phyloP scores from a whole-genome alignment of 805 yeast genomes.

The Wickerhamiella dianesei region DNA sequence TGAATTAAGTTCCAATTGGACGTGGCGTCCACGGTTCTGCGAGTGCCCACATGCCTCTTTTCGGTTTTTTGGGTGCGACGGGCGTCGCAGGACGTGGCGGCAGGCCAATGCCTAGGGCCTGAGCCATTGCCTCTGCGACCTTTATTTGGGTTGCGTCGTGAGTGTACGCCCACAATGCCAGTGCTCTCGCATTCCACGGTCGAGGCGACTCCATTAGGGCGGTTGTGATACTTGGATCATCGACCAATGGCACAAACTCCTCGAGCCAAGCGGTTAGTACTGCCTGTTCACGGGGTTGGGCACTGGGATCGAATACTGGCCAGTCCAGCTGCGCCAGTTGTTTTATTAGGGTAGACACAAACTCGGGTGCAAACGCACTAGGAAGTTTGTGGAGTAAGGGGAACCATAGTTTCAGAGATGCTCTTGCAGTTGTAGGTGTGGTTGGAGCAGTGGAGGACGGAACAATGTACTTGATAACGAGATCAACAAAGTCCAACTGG shows the following conservation, averaged over 20 bases:
- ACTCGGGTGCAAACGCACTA: conserved; percentile 3
- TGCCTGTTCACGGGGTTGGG: conserved; percentile 1
- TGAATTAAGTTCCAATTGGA: no score
- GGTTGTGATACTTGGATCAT: background rate
- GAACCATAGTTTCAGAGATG: conserved; percentile 12
- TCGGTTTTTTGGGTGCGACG: background rate
- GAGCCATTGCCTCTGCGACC: conserved; percentile 18
- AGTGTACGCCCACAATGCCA: conserved; percentile 11
- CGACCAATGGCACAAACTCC: conserved; percentile 6
- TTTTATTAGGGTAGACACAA: conserved; percentile 4
- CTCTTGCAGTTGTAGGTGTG: conserved; percentile 2
- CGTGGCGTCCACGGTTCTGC: background rate
- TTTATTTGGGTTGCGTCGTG: background rate
- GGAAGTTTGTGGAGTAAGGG: conserved; percentile 15
- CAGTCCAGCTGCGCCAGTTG: conserved; percentile 11
- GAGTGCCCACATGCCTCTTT: background rate
- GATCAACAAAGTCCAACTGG: conserved; percentile 6
- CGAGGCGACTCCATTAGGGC: conserved; percentile 10
- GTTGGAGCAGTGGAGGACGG: conserved; percentile 13
- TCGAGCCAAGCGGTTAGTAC: conserved; percentile 15
- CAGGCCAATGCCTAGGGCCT: conserved; percentile 8
- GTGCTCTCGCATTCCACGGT: conserved; percentile 19
- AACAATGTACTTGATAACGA: conserved; percentile 14
- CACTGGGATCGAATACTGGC: conserved; percentile 6
- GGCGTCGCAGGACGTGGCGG: background rate